A percentile compares a stretch with the other conserved stretches of the same genome.
These are phyloP conservation scores for Smittium culicis DNA, from an alignment of 371 early-diverging fungal species.

Conservation along the genomic window DNA sequence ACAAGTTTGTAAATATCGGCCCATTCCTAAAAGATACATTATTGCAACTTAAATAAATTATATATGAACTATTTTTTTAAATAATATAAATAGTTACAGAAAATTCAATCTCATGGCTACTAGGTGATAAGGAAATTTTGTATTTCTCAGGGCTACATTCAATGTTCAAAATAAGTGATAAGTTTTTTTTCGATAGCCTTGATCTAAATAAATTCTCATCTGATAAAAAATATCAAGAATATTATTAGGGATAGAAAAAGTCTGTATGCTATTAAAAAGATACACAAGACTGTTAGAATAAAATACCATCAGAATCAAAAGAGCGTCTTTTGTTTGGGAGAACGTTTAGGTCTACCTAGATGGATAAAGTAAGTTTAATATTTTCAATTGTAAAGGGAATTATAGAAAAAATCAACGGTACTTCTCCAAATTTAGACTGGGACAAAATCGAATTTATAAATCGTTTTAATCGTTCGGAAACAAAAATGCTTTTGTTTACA, in stretches of 20 bases:
- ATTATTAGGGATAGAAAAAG: background rate
- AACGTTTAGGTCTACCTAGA: background rate
- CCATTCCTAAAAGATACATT: background rate
- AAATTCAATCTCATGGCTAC: background rate
- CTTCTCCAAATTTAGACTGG: background rate
- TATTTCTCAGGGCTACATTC: background rate
- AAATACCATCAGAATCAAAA: background rate
- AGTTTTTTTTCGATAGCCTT: background rate
- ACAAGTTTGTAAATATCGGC: background rate
- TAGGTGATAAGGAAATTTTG: background rate
- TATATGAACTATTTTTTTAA: background rate
- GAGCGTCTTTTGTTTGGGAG: background rate
- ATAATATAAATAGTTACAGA: background rate
- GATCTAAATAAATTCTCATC: background rate
- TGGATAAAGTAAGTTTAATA: background rate
- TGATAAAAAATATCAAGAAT: background rate
- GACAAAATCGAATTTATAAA: background rate
- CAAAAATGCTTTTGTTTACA: constrained; percentile 1
- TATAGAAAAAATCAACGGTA: background rate
- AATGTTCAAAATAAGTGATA: background rate
- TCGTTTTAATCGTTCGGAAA: background rate
- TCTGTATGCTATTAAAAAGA: background rate
- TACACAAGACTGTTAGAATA: background rate
- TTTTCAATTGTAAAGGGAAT: background rate
- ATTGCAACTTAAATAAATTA: background rate